Evolutionary conservation across 73 alveolate genomes (phyloP).

Genomic region (Uronychia setigera): DNA sequence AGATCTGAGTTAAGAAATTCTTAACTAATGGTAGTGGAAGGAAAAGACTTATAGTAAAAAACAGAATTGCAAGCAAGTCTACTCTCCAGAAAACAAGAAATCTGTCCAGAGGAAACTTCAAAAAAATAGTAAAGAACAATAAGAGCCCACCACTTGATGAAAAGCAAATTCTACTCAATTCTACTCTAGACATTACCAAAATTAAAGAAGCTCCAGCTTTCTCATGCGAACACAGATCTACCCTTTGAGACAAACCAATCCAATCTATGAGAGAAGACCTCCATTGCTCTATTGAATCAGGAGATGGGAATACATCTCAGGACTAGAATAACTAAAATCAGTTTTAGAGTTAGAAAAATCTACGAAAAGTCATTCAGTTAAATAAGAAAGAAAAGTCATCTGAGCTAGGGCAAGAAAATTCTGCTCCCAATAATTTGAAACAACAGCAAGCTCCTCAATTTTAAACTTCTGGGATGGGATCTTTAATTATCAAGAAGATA

Average conservation of each 20-base stretch:
- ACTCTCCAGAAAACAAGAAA: not conserved
- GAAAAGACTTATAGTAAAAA: too few relatives aligned
- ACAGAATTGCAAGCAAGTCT: not conserved
- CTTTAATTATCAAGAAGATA: not conserved
- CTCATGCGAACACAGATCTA: not conserved
- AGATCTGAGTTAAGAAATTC: too few relatives aligned
- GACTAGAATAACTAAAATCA: not conserved
- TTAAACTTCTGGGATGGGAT: too few relatives aligned
- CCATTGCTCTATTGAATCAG: not conserved
- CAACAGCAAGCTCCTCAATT: too few relatives aligned
- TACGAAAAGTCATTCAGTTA: not conserved
- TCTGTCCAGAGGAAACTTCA: not conserved
- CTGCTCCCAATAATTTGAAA: too few relatives aligned
- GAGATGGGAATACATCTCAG: not conserved
- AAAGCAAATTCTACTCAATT: not conserved
- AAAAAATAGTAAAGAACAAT: not conserved
- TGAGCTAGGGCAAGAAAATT: not conserved
- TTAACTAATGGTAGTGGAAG: too few relatives aligned
- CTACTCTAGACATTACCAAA: not conserved
- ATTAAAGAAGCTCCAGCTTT: not conserved
- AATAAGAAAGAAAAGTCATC: not conserved
- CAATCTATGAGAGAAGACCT: not conserved
- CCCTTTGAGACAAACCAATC: not conserved
- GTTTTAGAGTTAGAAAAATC: not conserved
- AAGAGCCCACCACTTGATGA: not conserved